Evolutionary conservation across 106 monocot genomes (phyloP).

Genomic region (Chionographis japonica): DNA sequence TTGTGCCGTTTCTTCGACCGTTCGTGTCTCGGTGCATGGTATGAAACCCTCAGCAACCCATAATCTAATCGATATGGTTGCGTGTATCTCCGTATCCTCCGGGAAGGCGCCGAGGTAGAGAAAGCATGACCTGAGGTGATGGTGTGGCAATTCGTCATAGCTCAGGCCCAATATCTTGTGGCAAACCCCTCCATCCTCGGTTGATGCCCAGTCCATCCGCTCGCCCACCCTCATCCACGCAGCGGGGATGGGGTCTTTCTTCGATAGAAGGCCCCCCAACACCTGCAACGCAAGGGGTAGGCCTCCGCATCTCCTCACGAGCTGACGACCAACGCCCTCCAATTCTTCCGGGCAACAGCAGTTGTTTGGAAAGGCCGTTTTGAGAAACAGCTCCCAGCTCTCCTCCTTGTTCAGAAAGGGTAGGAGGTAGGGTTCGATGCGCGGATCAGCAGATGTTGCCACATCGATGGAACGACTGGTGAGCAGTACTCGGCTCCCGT

Average conservation of each 20-base stretch:
- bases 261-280: conserved; percentile 19
- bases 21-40: not conserved
- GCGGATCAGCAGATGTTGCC: not conserved
- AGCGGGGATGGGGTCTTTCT: not conserved
- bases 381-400: conserved; percentile 6
- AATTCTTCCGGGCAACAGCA: not conserved
- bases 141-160: conserved; percentile 5
- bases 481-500: conserved; percentile 16
- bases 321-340: not conserved
- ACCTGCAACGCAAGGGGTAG: conserved; percentile 24
- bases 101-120: conserved; percentile 7
- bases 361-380: conserved; percentile 12
- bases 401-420: too few species aligned
- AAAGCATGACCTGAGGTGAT: conserved; percentile 9
- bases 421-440: too few species aligned
- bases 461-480: conserved; percentile 14
- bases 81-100: conserved; percentile 5
- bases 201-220: conserved; percentile 1
- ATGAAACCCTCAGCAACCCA: conserved; percentile 28
- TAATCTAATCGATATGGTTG: not conserved
- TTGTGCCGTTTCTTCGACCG: conserved; percentile 3
- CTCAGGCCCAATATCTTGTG: conserved; percentile 5
- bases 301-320: conserved; percentile 19
- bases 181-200: not conserved
- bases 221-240: conserved; percentile 5